Percentiles rank a stretch among this genome's conserved stretches.
Conservation (phyloP, 2,329 filamentous ascomycete genomes). For the Ophiostoma australiae region DNA sequence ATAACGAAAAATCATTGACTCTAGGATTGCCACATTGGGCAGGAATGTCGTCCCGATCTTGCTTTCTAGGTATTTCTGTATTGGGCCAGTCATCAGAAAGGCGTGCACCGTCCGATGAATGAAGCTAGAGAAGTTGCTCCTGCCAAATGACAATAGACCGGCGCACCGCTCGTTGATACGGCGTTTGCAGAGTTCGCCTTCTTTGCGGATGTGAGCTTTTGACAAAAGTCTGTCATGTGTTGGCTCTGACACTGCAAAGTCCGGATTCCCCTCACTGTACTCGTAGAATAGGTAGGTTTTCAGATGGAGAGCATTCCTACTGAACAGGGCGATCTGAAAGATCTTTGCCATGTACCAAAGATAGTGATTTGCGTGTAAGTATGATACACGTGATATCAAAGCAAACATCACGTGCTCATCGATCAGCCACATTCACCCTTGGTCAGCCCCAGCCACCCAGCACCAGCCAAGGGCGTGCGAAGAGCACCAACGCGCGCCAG, state of each 20-base stretch:
- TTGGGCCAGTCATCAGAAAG: neutral
- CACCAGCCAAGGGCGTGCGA: neutral
- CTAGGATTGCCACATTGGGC: neutral
- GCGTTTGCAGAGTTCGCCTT: neutral
- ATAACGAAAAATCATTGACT: neutral
- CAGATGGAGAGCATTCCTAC: neutral
- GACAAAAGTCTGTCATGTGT: neutral
- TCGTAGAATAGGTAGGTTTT: too few species aligned
- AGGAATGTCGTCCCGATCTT: neutral
- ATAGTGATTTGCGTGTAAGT: neutral
- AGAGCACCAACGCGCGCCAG: slow-evolving; percentile 12
- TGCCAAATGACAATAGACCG: neutral
- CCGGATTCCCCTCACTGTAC: neutral
- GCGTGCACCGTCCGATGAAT: neutral
- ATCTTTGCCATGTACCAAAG: slow-evolving; percentile 3
- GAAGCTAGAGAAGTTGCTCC: neutral
- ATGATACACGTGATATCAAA: neutral
- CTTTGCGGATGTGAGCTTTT: neutral
- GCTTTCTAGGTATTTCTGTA: neutral
- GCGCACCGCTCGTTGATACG: neutral
- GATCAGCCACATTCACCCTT: neutral
- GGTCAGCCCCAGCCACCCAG: neutral
- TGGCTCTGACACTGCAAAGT: neutral
- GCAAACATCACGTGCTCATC: neutral
- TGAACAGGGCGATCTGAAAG: neutral